Percentiles rank a stretch among this genome's conserved stretches.
These are phyloP conservation scores for Inga oerstediana DNA, from an alignment of 306 rosid genomes.

Conservation along the genomic window DNA sequence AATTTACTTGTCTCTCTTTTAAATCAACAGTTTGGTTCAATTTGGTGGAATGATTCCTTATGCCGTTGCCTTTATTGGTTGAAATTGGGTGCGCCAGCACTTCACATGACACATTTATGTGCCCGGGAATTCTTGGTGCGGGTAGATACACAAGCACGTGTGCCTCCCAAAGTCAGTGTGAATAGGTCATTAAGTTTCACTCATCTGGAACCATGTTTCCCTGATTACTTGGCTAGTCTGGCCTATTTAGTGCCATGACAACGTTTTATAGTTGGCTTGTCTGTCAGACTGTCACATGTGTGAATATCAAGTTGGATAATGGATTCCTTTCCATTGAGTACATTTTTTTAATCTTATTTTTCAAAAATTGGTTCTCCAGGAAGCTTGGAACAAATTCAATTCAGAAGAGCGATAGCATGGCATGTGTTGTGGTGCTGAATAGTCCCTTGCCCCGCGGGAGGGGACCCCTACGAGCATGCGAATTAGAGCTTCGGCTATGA, in stretches of 20 bases:
- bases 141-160: not conserved
- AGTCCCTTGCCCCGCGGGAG: not conserved
- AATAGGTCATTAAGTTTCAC: not conserved
- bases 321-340: not conserved
- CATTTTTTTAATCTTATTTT: not conserved
- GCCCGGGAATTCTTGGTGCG: not conserved
- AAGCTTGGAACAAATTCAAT: slow-evolving; percentile 97
- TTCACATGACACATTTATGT: slow-evolving; percentile 9
- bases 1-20: not conserved
- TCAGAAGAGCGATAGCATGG: slow-evolving; percentile 79
- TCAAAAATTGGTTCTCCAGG: slow-evolving; percentile 48
- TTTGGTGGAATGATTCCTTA: slow-evolving; percentile 16
- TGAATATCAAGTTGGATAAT: not conserved
- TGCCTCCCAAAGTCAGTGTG: slow-evolving; percentile 11
- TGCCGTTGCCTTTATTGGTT: slow-evolving; percentile 22
- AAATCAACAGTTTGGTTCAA: not conserved
- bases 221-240: slow-evolving; percentile 15
- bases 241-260: slow-evolving; percentile 2
- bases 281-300: not conserved
- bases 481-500: not conserved
- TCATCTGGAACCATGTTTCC: slow-evolving; percentile 20
- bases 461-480: not conserved
- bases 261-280: not conserved
- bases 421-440: not conserved
- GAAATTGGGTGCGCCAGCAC: slow-evolving; percentile 28